Evolutionary conservation across 331 rosid species (phyloP).

Genomic region (Cydonia oblonga): DNA sequence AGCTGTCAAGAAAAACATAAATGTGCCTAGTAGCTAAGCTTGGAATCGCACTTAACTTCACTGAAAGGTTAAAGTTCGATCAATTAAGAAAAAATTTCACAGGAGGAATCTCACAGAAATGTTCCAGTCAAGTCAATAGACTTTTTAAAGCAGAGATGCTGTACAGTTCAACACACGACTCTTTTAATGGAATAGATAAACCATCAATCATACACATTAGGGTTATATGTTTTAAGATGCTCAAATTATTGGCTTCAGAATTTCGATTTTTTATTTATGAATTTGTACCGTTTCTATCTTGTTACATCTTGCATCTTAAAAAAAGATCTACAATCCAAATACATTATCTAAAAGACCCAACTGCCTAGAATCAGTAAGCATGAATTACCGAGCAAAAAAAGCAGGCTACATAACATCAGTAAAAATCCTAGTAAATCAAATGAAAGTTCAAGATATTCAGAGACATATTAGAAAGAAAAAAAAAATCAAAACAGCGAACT

Average conservation of each 20-base stretch:
- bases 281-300: not conserved
- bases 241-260: not conserved
- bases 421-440: not conserved
- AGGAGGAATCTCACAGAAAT: not conserved
- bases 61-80: not conserved
- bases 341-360: not conserved
- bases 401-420: not conserved
- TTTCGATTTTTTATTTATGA: not conserved
- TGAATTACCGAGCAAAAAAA: not conserved
- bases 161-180: not conserved
- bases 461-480: not conserved
- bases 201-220: not conserved
- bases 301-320: not conserved
- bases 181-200: not conserved
- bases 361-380: not conserved
- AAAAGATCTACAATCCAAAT: not conserved
- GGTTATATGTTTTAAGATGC: not conserved
- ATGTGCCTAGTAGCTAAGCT: constrained; percentile 9
- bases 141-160: not conserved
- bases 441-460: not conserved
- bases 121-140: not conserved
- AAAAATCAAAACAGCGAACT: not conserved
- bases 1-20: constrained; percentile 47
- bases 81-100: not conserved
- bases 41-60: not conserved